A percentile compares a stretch with the other conserved stretches of the same genome.
Conservation (phyloP, 2,329 filamentous ascomycete genomes). For the Cladorrhinum sp. region DNA sequence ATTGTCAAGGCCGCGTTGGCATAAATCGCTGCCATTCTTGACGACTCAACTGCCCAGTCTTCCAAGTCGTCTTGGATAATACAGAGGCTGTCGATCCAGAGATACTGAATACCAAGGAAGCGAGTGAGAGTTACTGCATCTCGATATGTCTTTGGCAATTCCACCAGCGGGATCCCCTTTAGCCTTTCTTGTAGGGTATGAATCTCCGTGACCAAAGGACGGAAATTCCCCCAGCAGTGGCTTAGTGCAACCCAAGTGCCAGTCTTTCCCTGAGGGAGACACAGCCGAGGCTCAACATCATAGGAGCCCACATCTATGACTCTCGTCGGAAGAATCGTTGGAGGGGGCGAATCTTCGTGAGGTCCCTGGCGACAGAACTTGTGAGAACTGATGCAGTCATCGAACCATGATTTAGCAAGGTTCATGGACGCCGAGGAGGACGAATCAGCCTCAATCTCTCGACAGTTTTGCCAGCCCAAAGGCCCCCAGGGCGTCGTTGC, state of each 20-base stretch:
- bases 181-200: neutral
- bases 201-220: neutral
- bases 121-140: constrained; percentile 1
- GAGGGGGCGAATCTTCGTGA: too few species aligned
- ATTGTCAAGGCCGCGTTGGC: neutral
- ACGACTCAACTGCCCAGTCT: neutral
- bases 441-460: too few species aligned
- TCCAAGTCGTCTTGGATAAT: neutral
- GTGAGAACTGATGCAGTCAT: too few species aligned
- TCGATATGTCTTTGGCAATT: constrained; percentile 4
- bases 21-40: neutral
- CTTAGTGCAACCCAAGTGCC: neutral
- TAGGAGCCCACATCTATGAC: too few species aligned
- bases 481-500: too few species aligned
- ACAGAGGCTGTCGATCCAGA: constrained; percentile 4
- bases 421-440: too few species aligned
- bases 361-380: too few species aligned
- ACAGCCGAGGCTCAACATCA: too few species aligned
- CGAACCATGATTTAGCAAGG: too few species aligned
- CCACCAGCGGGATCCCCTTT: neutral
- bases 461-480: too few species aligned
- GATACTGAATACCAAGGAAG: neutral
- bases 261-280: too few species aligned
- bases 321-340: too few species aligned
- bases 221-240: neutral